Percentiles rank a stretch among this genome's conserved stretches.
Conservation (phyloP, 2,329 filamentous ascomycete genomes). For the Clonostachys byssicola region DNA sequence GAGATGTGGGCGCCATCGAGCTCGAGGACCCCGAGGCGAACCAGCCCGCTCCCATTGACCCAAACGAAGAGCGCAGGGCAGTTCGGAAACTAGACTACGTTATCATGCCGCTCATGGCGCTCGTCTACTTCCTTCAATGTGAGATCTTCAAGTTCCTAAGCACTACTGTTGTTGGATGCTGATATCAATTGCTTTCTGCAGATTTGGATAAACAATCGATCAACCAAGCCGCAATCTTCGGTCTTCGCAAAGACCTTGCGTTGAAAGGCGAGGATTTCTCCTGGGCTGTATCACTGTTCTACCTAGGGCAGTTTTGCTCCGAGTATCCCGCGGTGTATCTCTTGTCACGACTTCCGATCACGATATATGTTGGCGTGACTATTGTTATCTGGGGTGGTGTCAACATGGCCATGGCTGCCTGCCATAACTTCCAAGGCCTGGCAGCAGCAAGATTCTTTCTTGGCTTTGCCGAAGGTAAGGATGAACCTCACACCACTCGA, state of each 20-base stretch:
- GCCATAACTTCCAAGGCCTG: slow-evolving; percentile 12
- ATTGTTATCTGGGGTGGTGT: slow-evolving; percentile 3
- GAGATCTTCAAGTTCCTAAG: background rate
- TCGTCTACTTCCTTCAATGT: slow-evolving; percentile 49
- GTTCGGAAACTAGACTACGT: background rate
- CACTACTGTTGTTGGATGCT: background rate
- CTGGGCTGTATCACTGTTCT: slow-evolving; percentile 40
- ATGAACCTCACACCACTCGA: slow-evolving; percentile 11
- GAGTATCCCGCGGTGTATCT: slow-evolving; percentile 22
- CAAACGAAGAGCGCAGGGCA: background rate
- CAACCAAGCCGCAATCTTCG: slow-evolving; percentile 22
- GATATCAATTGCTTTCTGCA: background rate
- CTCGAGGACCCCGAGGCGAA: background rate
- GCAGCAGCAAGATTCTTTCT: slow-evolving; percentile 6
- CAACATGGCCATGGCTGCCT: slow-evolving; percentile 2
- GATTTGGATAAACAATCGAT: slow-evolving; percentile 4
- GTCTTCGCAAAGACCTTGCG: slow-evolving; percentile 33
- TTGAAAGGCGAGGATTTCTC: slow-evolving; percentile 42
- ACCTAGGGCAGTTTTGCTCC: slow-evolving; percentile 36
- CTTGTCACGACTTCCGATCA: slow-evolving; percentile 12
- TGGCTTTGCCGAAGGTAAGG: slow-evolving; percentile 12
- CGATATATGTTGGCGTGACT: background rate
- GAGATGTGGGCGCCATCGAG: background rate
- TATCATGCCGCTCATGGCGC: slow-evolving; percentile 37
- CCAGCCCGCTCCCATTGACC: background rate